Evolutionary conservation across 139 green algal species (phyloP), one percentile per base, ranked within the genome.

Genomic region (Coelastrella sp.): DNA sequence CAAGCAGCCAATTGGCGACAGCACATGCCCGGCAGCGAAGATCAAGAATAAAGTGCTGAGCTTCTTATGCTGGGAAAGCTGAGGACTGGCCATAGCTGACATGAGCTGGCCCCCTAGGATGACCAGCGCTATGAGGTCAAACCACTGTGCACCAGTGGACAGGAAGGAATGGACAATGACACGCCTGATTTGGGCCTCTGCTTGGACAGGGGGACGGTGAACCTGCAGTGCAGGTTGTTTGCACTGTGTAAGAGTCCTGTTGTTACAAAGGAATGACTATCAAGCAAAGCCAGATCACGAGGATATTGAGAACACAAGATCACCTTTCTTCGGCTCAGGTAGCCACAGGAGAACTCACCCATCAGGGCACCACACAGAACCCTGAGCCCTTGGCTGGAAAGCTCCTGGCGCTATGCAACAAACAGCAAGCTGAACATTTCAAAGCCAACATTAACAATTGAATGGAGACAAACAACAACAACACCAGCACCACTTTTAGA

Each of bases 11-110:
- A 77, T 6, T 13, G 61, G 85, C 57, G 73, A 83, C 73, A 84
- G 85, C 22, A 84, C n/a, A 23, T 90, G 85, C 3, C 85, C 85
- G 16, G 74, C 73, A 60, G 73, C 73, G 73, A 90, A 83, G 68
- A 90, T 68, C 13, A 8, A 60, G 16, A 83, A 74, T 8, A 84
- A 57, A 22, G 54, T 16, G 22, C 58, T n/a, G 5, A 84, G 59
- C 23, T 83, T 73, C 74, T 84, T 57, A 5, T 84, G 85, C 73
- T 74, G 22, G 3, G 59, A 54, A 20, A 74, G 7, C 7, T 80
- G 23, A 17, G 73, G 73, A 13, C 56, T 64, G 47, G 11, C 54
- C 73, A 84, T 76, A 32, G 71, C 85, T 19, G 20, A 22, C 54
- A 64, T 22, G 7, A 90, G 73, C 73, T 90, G 85, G 14, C 58